These are phyloP conservation scores for Phyllachora maydis DNA, from an alignment of 2,329 filamentous ascomycete genomes.

Conservation along the genomic window DNA sequence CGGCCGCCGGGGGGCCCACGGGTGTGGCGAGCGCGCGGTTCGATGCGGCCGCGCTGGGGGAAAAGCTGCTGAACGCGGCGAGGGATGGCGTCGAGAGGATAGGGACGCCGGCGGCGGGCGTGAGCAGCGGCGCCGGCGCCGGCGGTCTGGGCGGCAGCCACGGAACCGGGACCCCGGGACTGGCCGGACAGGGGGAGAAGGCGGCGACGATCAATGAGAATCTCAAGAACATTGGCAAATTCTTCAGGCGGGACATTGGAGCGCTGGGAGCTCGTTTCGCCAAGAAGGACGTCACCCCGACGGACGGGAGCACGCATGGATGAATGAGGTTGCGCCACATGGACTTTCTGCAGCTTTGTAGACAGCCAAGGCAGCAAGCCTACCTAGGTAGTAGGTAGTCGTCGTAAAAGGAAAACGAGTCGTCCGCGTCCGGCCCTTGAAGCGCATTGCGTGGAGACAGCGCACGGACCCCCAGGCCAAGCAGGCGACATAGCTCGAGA, in stretches of 20 bases:
- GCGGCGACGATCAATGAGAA: slow-evolving; percentile 82
- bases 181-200: slow-evolving; percentile 28
- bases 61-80: slow-evolving; percentile 73
- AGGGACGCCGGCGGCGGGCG: slow-evolving; percentile 29
- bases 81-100: slow-evolving; percentile 66
- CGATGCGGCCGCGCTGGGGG: slow-evolving; percentile 65
- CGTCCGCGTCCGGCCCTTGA: too few species aligned
- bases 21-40: slow-evolving; percentile 30
- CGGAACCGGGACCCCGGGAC: slow-evolving; percentile 9
- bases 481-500: too few species aligned
- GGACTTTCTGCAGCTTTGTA: not conserved
- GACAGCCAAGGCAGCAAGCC: too few species aligned
- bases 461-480: too few species aligned
- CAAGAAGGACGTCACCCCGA: slow-evolving; percentile 26
- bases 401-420: too few species aligned
- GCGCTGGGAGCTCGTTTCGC: slow-evolving; percentile 56
- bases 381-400: too few species aligned
- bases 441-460: too few species aligned
- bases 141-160: slow-evolving; percentile 11
- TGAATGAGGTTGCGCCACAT: not conserved
- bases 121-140: slow-evolving; percentile 11
- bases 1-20: too few species aligned
- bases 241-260: slow-evolving; percentile 77
- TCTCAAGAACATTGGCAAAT: slow-evolving; percentile 86
- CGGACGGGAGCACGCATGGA: slow-evolving; percentile 5